Evolutionary conservation across 2,329 filamentous ascomycete genomes (phyloP), one percentile per base, ranked within the genome.

Genomic region (Ceratocystis destructans): DNA sequence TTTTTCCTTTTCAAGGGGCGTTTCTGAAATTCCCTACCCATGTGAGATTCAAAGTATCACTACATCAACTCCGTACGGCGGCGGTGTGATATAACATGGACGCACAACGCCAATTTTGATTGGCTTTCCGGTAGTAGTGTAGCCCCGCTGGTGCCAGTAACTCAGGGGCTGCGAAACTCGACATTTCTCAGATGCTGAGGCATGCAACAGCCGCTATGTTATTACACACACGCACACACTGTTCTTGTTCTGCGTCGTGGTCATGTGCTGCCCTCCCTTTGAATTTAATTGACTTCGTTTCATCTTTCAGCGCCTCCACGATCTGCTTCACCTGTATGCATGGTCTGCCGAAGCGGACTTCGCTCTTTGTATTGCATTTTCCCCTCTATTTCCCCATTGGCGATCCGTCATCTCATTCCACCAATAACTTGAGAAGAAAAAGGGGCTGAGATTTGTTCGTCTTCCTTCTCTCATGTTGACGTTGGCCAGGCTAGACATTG

Each of bases 381-480:
- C 7, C 33, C 15, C 46, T 22, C 46, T 22, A 64, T 37, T 64
- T 55, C 28, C 33, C 33, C 46, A 17, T 37, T 46, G 62, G 5
- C 15, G n/a, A 64, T 64, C 62, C 48, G 55, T 64, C 62, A 57
- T 31, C 20, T 59, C 50, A 20, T 59, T 7, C 53, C 22, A 57
- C 53, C 53, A 57, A 31, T 33, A n/a, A 31, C 53, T 57, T 4
- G 28, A 7, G n/a, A 48, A 17, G 50, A 61, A 59, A 57, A 44
- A 50, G 64, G 64, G 48, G 20, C 10, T 10, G 33, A 37, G 33
- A 37, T 37, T 37, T 10, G 2, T 10, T 37, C 33, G 33, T 37
- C 33, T 37, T 37, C 33, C 8, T 12, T 12, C 33, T 37, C 33
- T 10, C 10, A 10, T 8, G 33, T 37, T 37, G 33, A 37, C 8